Base-by-base conservation (phyloP, 768 basidiomycete genomes). In the Hortiboletus flavorubellus region DNA sequence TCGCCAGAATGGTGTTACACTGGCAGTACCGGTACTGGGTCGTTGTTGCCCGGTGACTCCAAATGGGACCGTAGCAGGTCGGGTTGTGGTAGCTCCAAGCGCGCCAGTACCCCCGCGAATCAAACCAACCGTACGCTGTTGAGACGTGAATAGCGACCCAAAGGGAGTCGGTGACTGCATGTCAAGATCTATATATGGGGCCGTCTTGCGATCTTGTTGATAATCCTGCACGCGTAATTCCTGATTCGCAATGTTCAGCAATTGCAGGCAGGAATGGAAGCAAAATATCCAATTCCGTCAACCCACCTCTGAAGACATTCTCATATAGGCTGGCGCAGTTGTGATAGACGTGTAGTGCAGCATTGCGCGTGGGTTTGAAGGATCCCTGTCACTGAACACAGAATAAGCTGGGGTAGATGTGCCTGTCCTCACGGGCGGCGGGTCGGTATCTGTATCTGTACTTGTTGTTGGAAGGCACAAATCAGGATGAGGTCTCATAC, bases 331-430 rank as follows among this genome's bases (percentile, higher is more conserved):
- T 14, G 88, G 88, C 79, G 88, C 90, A 59, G 86, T 86, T 14
- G 86, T 80, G 51, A 93, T 92, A 35, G 85, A 80, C 70, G 93
- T 91, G 69, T 88, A 96, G 55, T 89, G 86, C 38, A 87, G 75
- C 5, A 75, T 81, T 11, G 72, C 53, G 47, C 49, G 74, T 15
- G 73, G 59, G 53, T 73, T 78, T 9, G 72, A 66, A 14, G 73
- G 62, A 59, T 94, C 92, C 62, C 90, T 91, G 64, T 94, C 92
- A 33, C 50, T 67, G 57, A 76, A 83, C 5, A 76, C 72, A 41
- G 69, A 68, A 64, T 86, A 94, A 3, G 81, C 70, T 4, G 90
- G 86, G 57, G 83, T 83, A 14, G 82, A 74, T 0, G 89, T 80
- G 38, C 93, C 92, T 15, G 83, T 85, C 2, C 84, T 83, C 6